Percentiles rank a stretch among this genome's conserved stretches.
phyloP scores from a whole-genome alignment of 2,329 filamentous ascomycete genomes.

The Fonsecaea monophora region DNA sequence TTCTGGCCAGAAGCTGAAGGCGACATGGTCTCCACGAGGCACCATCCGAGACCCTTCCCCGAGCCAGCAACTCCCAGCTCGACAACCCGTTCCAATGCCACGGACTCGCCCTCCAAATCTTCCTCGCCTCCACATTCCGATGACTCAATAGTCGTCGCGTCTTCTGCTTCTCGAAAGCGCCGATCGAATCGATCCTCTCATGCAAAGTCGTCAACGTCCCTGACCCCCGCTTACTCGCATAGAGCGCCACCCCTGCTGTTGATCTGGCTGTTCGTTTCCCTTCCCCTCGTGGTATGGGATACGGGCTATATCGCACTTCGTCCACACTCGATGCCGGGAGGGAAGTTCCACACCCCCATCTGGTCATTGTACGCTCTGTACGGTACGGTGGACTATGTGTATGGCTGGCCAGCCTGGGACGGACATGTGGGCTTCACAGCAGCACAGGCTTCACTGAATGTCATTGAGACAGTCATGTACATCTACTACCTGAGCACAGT shows the following conservation, averaged over 20 bases:
- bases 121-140: conserved; percentile 17
- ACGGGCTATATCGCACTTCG: conserved; percentile 78
- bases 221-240: conserved; percentile 59
- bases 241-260: conserved; percentile 66
- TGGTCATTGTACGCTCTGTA: conserved; percentile 83
- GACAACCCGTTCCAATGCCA: conserved; percentile 33
- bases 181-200: conserved; percentile 38
- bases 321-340: conserved; percentile 81
- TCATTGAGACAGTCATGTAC: conserved; percentile 72
- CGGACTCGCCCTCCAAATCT: conserved; percentile 35
- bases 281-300: conserved; percentile 85
- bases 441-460: conserved; percentile 74
- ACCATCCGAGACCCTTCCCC: conserved; percentile 60
- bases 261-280: conserved; percentile 74
- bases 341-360: conserved; percentile 72
- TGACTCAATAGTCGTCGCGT: conserved; percentile 13
- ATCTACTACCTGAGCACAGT: conserved; percentile 60
- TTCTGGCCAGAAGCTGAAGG: neutral
- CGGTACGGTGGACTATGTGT: conserved; percentile 78
- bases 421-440: conserved; percentile 75
- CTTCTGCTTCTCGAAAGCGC: conserved; percentile 25
- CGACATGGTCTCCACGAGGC: conserved; percentile 64
- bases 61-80: conserved; percentile 42
- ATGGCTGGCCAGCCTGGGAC: conserved; percentile 76
- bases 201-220: conserved; percentile 24